Base-by-base conservation (phyloP, 257 asterid genomes). In the Primulina tabacum region DNA sequence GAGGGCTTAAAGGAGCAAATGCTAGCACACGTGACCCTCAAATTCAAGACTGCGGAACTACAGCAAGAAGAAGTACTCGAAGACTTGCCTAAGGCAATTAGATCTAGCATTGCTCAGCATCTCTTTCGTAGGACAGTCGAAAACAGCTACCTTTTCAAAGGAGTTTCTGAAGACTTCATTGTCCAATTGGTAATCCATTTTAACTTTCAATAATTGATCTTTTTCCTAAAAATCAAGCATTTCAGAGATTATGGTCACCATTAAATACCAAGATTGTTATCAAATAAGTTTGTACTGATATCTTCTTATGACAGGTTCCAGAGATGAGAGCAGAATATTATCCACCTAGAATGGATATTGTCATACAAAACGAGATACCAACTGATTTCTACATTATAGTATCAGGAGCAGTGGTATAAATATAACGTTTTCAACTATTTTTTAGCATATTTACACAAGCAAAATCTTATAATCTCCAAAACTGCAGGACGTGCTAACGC, bases 271-370 rank as follows among this genome's bases (percentile, higher is more conserved):
- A 43, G 53, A 43, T 11, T 43, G 53, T 12, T 43, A 12, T 12
- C 53, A 12, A 3, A 43, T 43, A 3, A 43, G 8, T 1, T 12
- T 43, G 53, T 43, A 43, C n/a, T 20, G 17, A 69, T 58, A 59
- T 38, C 66, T 65, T 60, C 11, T 53, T 67, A 56, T 70, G 60
- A 34, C 85, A 92, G 98, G 97, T 92, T 67, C 86, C 98, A 7
- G 97, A 90, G 81, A 87, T 92, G 90, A 88, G 82, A 79, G 98
- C 97, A 65, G 97, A 92, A 79, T 92, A 87, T 72, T 88, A 82
- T 77, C 98, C 98, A 56, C 98, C 98, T 29, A 88, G 86, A 84
- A 92, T 88, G 69, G 98, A 92, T 70, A 87, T 93, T 4, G 69
- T 89, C 76, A 87, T 90, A 73, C 94, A 89, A 78, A 90, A 89